These are phyloP conservation scores for Hyaloscypha hepaticicola DNA, from an alignment of 495 filamentous ascomycete genomes.

Conservation along the genomic window DNA sequence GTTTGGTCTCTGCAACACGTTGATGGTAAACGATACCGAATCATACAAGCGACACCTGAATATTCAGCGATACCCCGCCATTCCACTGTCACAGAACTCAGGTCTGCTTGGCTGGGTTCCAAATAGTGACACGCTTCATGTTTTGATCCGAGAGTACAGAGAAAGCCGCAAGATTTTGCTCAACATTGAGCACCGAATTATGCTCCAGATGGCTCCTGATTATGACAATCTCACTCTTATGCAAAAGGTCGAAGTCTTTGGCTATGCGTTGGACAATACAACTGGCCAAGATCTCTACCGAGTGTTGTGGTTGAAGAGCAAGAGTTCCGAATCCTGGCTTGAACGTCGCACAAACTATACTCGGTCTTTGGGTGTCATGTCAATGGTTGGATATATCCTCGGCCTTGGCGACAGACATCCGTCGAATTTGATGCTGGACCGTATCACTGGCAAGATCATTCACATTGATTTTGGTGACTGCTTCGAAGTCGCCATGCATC, in stretches of 20 bases:
- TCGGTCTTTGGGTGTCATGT: conserved; percentile 95
- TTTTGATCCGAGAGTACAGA: conserved; percentile 94
- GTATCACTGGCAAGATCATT: conserved; percentile 90
- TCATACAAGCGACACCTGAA: conserved; percentile 95
- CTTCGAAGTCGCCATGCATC: conserved; percentile 99
- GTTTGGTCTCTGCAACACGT: conserved; percentile 93
- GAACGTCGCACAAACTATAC: conserved; percentile 97
- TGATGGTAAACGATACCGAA: conserved; percentile 87
- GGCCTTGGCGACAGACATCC: conserved; percentile 95
- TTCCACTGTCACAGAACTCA: conserved; percentile 92
- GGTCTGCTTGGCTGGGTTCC: conserved; percentile 96
- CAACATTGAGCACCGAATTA: conserved; percentile 98
- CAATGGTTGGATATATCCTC: conserved; percentile 99
- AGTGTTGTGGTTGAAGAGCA: conserved; percentile 97
- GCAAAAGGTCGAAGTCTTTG: conserved; percentile 99
- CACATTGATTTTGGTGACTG: conserved; percentile 99
- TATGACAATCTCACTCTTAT: conserved; percentile 98
- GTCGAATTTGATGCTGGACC: conserved; percentile 94
- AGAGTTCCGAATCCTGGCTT: conserved; percentile 96
- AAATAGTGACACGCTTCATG: conserved; percentile 94
- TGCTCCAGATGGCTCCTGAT: conserved; percentile 99
- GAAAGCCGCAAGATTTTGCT: conserved; percentile 95
- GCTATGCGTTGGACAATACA: conserved; percentile 97
- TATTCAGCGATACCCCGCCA: conserved; percentile 91
- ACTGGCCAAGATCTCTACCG: conserved; percentile 98